Conservation (phyloP, 2,329 filamentous ascomycete species). For the Sporothrix brasiliensis region DNA sequence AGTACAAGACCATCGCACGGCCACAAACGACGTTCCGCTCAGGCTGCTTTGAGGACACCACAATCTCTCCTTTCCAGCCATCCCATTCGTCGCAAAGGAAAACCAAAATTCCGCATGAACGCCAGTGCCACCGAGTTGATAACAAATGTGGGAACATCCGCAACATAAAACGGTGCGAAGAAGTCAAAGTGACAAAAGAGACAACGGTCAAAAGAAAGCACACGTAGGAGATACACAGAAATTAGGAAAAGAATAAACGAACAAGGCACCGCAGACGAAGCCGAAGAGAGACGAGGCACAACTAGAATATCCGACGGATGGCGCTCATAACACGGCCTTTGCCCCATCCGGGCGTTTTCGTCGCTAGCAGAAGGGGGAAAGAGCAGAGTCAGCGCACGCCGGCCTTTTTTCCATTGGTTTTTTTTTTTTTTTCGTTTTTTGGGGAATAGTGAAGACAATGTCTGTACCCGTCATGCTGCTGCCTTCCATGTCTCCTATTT, state of each 20-base stretch:
- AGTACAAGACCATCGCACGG: slow-evolving; percentile 2
- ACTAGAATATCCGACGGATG: slow-evolving; percentile 18
- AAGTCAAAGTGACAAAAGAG: neutral
- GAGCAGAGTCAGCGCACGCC: slow-evolving; percentile 8
- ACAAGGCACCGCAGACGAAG: neutral
- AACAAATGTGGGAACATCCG: neutral
- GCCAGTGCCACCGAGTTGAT: slow-evolving; percentile 16
- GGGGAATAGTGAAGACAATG: neutral
- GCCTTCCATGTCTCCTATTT: slow-evolving; percentile 1
- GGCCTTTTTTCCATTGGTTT: neutral
- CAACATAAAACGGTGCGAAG: neutral
- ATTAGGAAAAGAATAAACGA: neutral
- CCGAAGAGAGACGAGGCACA: neutral
- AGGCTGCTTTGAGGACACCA: neutral
- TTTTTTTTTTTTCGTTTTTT: too few relatives aligned
- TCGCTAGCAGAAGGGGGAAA: slow-evolving; percentile 6
- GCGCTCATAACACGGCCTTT: slow-evolving; percentile 19
- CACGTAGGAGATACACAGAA: neutral
- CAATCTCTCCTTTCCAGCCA: neutral
- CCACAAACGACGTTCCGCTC: neutral
- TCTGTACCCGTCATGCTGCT: neutral
- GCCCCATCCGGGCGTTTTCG: slow-evolving; percentile 16
- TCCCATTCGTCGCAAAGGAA: neutral
- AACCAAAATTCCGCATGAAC: neutral
- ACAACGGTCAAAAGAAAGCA: neutral